A percentile compares a stretch with the other conserved stretches of the same genome.
Conservation (phyloP, 441 rosid genomes). For the Populus hybrid region DNA sequence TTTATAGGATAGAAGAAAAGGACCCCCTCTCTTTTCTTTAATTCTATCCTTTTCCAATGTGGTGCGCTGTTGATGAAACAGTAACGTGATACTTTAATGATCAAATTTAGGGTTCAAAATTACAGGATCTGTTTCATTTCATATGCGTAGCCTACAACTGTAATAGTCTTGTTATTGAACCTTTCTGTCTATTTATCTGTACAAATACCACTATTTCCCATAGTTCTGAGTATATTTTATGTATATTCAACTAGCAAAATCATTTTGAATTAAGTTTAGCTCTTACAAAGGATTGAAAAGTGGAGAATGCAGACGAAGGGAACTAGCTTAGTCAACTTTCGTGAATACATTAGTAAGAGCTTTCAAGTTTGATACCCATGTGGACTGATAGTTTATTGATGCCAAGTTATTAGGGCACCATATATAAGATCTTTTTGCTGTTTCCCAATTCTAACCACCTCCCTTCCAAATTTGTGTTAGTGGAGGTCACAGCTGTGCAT, state of each 20-base stretch:
- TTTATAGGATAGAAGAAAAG: no score
- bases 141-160: neutral
- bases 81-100: neutral
- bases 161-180: neutral
- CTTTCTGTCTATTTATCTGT: neutral
- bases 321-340: neutral
- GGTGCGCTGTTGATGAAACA: neutral
- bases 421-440: neutral
- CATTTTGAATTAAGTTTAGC: neutral
- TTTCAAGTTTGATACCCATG: slow-evolving; percentile 4
- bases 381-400: neutral
- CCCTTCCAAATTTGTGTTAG: neutral
- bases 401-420: neutral
- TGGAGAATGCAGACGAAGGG: slow-evolving; percentile 1
- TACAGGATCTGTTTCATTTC: neutral
- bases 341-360: neutral
- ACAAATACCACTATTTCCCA: neutral
- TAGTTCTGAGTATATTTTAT: neutral
- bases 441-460: neutral
- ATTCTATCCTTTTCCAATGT: neutral
- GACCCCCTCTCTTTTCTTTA: neutral
- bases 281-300: slow-evolving; percentile 2
- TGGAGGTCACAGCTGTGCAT: neutral
- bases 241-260: neutral
- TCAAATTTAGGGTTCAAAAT: neutral